Evolutionary conservation across 352 stramenopile species (phyloP).

Genomic region (Thalassiosira tumida): DNA sequence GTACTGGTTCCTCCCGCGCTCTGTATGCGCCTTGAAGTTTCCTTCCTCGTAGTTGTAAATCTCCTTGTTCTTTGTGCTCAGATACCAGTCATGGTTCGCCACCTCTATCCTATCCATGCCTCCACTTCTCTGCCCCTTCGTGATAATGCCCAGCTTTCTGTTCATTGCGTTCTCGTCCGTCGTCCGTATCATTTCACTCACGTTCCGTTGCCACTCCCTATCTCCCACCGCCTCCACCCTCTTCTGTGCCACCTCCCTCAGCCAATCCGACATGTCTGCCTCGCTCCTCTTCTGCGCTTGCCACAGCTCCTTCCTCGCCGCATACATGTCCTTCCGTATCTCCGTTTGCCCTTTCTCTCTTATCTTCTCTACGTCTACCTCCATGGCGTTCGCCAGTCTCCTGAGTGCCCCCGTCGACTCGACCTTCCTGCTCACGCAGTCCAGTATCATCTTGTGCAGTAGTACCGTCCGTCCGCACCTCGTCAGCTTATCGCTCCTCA

Average conservation of each 20-base stretch:
- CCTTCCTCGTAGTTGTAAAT: conserved; percentile 51
- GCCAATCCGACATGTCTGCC: background rate
- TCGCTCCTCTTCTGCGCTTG: conserved; percentile 29
- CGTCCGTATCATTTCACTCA: conserved; percentile 26
- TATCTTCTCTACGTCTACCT: background rate
- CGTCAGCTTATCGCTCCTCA: background rate
- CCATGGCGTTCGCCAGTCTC: background rate
- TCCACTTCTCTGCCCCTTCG: conserved; percentile 2
- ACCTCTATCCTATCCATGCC: conserved; percentile 48
- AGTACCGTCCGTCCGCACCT: background rate
- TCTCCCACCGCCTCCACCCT: background rate
- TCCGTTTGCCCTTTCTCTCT: background rate
- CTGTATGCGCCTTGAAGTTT: conserved; percentile 50
- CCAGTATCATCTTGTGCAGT: conserved; percentile 6
- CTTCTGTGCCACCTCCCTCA: conserved; percentile 10
- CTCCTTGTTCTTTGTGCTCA: conserved; percentile 1
- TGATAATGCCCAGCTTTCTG: conserved; percentile 8
- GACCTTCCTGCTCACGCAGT: background rate
- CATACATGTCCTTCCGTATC: background rate
- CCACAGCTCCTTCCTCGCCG: conserved; percentile 15
- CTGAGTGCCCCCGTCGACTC: background rate
- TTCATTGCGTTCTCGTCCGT: conserved; percentile 5
- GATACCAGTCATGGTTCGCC: conserved; percentile 47
- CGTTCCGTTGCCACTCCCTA: conserved; percentile 31
- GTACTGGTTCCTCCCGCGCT: background rate